phyloP scores from a whole-genome alignment of 2,329 filamentous ascomycete species.

The Aspergillus sp. region DNA sequence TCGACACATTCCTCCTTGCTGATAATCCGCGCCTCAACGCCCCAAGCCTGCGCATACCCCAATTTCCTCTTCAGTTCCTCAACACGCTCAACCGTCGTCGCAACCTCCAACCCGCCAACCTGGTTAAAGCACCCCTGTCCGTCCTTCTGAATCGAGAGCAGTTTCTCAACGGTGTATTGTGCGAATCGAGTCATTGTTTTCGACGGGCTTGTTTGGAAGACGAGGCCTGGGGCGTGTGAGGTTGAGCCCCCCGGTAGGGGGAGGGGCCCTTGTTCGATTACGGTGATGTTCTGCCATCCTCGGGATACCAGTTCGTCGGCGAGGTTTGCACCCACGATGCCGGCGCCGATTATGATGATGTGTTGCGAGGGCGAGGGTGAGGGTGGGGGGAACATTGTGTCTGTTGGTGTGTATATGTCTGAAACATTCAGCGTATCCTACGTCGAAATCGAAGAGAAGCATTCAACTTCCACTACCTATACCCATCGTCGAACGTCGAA shows the following conservation, averaged over 20 bases:
- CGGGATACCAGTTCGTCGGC: constrained; percentile 66
- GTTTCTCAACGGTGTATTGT: constrained; percentile 65
- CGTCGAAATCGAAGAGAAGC: no score
- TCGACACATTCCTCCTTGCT: constrained; percentile 57
- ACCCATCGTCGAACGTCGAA: no score
- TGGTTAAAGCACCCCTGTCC: constrained; percentile 62
- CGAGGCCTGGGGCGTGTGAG: constrained; percentile 67
- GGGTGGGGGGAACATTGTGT: no score
- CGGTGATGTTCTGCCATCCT: constrained; percentile 68
- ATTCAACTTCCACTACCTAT: no score
- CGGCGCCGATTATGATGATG: constrained; percentile 66
- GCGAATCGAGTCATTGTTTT: constrained; percentile 60
- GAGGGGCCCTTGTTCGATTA: constrained; percentile 67
- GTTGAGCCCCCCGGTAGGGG: constrained; percentile 68
- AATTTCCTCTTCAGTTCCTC: constrained; percentile 67
- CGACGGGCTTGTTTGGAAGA: constrained; percentile 63
- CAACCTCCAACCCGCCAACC: constrained; percentile 66
- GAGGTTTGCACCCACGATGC: constrained; percentile 67
- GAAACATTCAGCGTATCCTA: no score
- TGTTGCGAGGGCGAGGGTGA: constrained; percentile 34
- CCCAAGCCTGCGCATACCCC: constrained; percentile 65
- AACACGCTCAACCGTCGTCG: constrained; percentile 62
- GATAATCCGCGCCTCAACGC: constrained; percentile 60
- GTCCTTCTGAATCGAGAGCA: constrained; percentile 57
- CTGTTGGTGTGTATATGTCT: no score